phyloP scores from a whole-genome alignment of 1,139 yeast genomes.

The Taphrina deformans region DNA sequence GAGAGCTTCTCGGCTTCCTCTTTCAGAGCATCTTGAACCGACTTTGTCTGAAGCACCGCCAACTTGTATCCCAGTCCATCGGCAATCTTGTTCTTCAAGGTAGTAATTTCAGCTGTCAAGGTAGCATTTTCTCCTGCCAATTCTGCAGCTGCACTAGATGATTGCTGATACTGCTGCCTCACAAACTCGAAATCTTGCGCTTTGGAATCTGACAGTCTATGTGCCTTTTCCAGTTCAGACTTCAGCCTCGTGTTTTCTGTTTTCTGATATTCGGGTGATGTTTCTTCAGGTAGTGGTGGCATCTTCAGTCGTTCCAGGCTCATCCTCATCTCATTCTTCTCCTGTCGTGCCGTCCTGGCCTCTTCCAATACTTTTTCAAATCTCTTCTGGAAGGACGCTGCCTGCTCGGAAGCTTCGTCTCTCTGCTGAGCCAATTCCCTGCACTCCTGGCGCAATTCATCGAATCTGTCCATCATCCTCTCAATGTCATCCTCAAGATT shows the following conservation, averaged over 20 bases:
- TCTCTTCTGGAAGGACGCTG: constrained; percentile 11
- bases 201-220: constrained; percentile 7
- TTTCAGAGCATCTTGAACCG: neutral
- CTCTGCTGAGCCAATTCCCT: constrained; percentile 6
- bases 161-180: constrained; percentile 30
- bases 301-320: constrained; percentile 17
- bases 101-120: neutral
- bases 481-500: constrained; percentile 20
- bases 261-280: constrained; percentile 16
- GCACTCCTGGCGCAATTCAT: constrained; percentile 25
- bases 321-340: constrained; percentile 11
- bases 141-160: constrained; percentile 26
- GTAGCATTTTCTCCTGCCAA: constrained; percentile 9
- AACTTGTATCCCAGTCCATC: constrained; percentile 20
- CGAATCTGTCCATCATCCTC: constrained; percentile 30
- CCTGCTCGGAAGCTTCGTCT: constrained; percentile 2
- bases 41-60: constrained; percentile 1
- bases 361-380: constrained; percentile 24
- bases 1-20: constrained; percentile 19
- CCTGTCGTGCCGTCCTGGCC: constrained; percentile 6
- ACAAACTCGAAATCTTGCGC: constrained; percentile 31
- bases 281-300: constrained; percentile 28
- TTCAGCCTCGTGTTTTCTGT: constrained; percentile 17
- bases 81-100: neutral
- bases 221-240: constrained; percentile 22